phyloP scores from a whole-genome alignment of 495 filamentous ascomycete species.

The Aspergillus saccharolyticus region DNA sequence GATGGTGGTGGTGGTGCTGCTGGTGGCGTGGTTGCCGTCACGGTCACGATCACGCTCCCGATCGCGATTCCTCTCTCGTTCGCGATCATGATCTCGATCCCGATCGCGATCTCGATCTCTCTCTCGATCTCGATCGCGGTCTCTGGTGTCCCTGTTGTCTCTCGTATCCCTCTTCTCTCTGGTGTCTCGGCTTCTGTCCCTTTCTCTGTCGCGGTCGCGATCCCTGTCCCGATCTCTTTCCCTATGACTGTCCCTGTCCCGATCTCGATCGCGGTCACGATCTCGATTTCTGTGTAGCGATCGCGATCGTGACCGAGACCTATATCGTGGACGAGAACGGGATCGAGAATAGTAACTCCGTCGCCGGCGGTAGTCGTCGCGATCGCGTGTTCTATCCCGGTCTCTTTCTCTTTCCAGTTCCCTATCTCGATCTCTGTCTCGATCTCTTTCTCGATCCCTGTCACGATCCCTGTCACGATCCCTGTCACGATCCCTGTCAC shows the following conservation, averaged over 20 bases:
- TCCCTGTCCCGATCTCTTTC: background rate
- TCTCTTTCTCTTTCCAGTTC: constrained; percentile 1
- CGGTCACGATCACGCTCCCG: constrained; percentile 16
- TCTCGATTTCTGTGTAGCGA: background rate
- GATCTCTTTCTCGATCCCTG: constrained; percentile 13
- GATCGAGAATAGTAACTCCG: background rate
- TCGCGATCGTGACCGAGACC: background rate
- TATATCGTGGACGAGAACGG: background rate
- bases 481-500: constrained; percentile 23
- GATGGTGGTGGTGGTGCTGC: background rate
- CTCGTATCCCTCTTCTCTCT: background rate
- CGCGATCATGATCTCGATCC: constrained; percentile 12
- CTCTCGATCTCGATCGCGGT: constrained; percentile 1
- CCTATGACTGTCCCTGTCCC: background rate
- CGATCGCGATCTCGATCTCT: constrained; percentile 8
- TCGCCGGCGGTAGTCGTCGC: constrained; percentile 5
- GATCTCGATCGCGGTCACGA: background rate
- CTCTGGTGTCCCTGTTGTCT: background rate
- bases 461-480: constrained; percentile 24
- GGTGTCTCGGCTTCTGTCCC: background rate
- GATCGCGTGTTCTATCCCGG: constrained; percentile 13
- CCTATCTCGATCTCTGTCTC: constrained; percentile 2
- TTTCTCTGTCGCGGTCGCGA: too few relatives aligned
- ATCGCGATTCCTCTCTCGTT: constrained; percentile 11
- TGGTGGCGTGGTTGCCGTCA: constrained; percentile 2